Base-by-base conservation (phyloP, 371 early-diverging fungal genomes). In the Mortierella sp. region DNA sequence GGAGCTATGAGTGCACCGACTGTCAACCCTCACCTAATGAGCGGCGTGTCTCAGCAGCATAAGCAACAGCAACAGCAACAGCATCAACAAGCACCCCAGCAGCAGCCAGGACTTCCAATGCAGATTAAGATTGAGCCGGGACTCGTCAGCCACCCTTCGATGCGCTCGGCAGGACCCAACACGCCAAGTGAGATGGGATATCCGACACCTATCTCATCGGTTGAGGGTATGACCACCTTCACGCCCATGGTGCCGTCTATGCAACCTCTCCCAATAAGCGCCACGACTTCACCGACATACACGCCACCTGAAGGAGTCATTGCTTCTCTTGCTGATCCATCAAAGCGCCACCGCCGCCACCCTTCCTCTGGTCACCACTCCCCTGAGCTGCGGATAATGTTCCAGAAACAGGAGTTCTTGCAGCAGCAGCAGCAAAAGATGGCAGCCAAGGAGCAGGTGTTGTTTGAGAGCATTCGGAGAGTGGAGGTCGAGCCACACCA, bases 291-390 rank as follows among this genome's bases (percentile, higher is more conserved):
- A 22, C 71, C 79, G 22, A 47, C 71, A 37, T 79, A 26, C 68
- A 74, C 74, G 0, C 70, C 79, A 14, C 74, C 74, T 6, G 79
- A 74, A n/a, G 71, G 63, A 4, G 44, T 37, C 11, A 53, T 66
- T n/a, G 53, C 68, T 9, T 58, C 70, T 6, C 63, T 73, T 3
- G 10, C 74, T 22, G 74, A 74, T 19, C 71, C 79, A 34, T 65
- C 71, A 24, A 79, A 79, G 34, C 66, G 80, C 13, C 80, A 80
- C 48, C 71, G 80, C 26, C 75, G 80, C 5, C 76, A 80, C 26
- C 80, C 80, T 10, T 80, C 80, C 4, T 80, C 80, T 41, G 80
- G 80, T 10, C 76, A 76, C 40, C 80, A 80, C 40, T 80, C 80
- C 11, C 80, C 80, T 4, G 80, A 80, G 14, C 69, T 72, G 10